Percentiles rank a stretch among this genome's conserved stretches.
Conservation (phyloP, 2,329 filamentous ascomycete species). For the Neoscytalidium dimidiatum region DNA sequence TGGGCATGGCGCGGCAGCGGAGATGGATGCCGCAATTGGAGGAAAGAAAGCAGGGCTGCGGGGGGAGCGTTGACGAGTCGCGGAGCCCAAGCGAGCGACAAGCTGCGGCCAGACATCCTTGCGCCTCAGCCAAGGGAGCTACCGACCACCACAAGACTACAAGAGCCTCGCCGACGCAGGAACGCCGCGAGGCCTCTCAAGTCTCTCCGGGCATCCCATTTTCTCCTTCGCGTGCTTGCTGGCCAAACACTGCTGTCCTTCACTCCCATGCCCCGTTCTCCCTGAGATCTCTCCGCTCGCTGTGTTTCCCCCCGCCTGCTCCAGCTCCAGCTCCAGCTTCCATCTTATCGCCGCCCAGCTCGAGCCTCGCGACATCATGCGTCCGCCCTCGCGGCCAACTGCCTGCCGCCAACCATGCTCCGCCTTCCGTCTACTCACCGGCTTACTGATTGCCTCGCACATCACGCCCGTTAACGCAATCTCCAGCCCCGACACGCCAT, state of each 20-base stretch:
- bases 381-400: neutral
- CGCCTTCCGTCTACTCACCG: neutral
- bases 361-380: slow-evolving; percentile 4
- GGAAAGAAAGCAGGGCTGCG: neutral
- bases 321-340: neutral
- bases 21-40: neutral
- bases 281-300: neutral
- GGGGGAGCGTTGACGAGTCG: slow-evolving; percentile 1
- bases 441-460: neutral
- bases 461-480: neutral
- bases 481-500: neutral
- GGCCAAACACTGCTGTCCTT: neutral
- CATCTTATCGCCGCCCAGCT: neutral
- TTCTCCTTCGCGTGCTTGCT: neutral
- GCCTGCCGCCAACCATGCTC: neutral
- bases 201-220: neutral
- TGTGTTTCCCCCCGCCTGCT: neutral
- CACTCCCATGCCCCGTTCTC: neutral
- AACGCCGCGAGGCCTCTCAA: slow-evolving; percentile 5
- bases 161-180: slow-evolving; percentile 14
- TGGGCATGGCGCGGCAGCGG: neutral
- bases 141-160: neutral
- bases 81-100: slow-evolving; percentile 1
- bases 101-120: slow-evolving; percentile 1
- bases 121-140: slow-evolving; percentile 1